Evolutionary conservation across 345 rosid genomes (phyloP), one percentile per base, ranked within the genome.

Genomic region (Zanthoxylum bungeanum): DNA sequence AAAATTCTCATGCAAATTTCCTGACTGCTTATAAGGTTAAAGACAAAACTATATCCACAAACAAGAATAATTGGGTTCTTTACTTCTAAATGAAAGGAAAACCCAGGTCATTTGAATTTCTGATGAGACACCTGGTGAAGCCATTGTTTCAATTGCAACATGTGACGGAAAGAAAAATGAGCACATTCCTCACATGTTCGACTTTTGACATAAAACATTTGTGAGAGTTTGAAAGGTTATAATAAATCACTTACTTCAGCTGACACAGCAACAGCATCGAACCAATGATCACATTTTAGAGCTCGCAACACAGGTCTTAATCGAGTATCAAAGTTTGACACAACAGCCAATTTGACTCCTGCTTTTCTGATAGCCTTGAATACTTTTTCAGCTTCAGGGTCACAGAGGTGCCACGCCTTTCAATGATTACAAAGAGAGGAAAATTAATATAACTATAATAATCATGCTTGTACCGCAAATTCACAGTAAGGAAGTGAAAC

Each of bases 351-450:
- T 73, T 95, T 95, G 10, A 95, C 91, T 11, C 97, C 97, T 1
- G 91, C 91, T 74, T 82, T 78, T 68, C 83, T 89, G 37, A 95
- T 83, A 66, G 97, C 96, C 75, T 80, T 80, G 62, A 95, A 95
- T 37, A 92, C 97, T 72, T 86, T 88, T 84, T 79, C 94, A 34
- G 98, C 96, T 30, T 89, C 93, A 25, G 97, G 96, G 79, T 95
- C 99, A 76, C 93, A 89, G 14, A 95, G 85, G 85, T 88, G 93
- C 99, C 99, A 95, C 10, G 99, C 99, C 99, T 95, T 76, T 44
- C 24, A 72, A 77, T 73, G 39, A 14, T 2, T 74, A 46, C 42
- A 4, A 55, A 19, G 4, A 25, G 17, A 21, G 22, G 34, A 72
- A 42, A 52, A 73, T 19, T 42, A 64, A 49, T 52, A 17, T 6